A percentile compares a stretch with the other conserved stretches of the same genome.
These are phyloP conservation scores for Podosphaera xanthii DNA, from an alignment of 2,329 filamentous ascomycete genomes.

Conservation along the genomic window DNA sequence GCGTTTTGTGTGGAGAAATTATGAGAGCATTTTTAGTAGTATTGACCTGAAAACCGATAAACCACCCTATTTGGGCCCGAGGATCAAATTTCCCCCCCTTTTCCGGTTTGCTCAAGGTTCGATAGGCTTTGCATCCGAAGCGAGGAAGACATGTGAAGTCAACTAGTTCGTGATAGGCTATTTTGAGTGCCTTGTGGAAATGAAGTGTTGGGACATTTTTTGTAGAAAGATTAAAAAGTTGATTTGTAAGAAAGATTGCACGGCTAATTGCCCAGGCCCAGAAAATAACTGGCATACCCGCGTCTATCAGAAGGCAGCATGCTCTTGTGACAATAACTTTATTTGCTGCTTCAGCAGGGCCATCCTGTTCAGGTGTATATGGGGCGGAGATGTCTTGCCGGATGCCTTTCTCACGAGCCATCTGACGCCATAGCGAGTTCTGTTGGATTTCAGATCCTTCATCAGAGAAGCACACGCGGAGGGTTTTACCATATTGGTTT, in stretches of 20 bases:
- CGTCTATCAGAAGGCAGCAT: neutral
- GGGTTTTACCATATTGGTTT: too few relatives aligned
- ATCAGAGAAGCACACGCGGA: too few relatives aligned
- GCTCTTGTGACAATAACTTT: neutral
- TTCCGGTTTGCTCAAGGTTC: neutral
- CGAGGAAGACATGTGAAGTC: constrained; percentile 1
- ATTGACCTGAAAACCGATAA: too few relatives aligned
- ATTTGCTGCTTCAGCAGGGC: too few relatives aligned
- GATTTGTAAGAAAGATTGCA: neutral
- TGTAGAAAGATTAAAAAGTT: neutral
- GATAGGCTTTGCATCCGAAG: constrained; percentile 1
- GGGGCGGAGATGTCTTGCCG: too few relatives aligned
- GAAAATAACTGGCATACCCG: neutral
- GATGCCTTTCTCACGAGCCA: too few relatives aligned
- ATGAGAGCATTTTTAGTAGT: too few relatives aligned
- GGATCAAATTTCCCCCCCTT: constrained; percentile 1
- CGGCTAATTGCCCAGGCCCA: neutral
- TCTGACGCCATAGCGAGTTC: too few relatives aligned
- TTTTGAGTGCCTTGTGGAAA: neutral
- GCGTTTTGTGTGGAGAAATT: too few relatives aligned
- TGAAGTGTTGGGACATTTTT: neutral
- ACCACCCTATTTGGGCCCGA: neutral
- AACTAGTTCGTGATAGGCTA: neutral
- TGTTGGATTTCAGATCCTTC: too few relatives aligned
- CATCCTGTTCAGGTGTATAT: too few relatives aligned